Percentiles rank a stretch among this genome's conserved stretches.
These are phyloP conservation scores for Candida labiduridarum DNA, from an alignment of 1,139 yeast species.

Conservation along the genomic window DNA sequence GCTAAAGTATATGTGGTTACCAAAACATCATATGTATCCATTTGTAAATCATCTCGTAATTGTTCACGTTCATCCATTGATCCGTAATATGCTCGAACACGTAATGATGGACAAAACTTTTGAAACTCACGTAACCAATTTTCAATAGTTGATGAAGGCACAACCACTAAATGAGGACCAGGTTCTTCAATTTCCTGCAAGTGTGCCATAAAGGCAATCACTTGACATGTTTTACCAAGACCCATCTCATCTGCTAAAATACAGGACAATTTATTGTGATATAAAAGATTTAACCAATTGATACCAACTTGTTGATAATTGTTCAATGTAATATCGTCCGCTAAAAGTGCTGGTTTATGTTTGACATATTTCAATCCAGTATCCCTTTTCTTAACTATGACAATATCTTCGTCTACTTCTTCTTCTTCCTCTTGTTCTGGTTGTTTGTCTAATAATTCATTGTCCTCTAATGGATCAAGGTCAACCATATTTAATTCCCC, in stretches of 20 bases:
- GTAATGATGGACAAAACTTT: constrained; percentile 80
- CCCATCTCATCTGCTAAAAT: constrained; percentile 99
- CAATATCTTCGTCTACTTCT: constrained; percentile 38
- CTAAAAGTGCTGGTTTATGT: constrained; percentile 68
- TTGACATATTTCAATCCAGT: constrained; percentile 54
- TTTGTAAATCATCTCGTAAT: constrained; percentile 67
- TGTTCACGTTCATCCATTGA: constrained; percentile 83
- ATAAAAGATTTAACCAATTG: constrained; percentile 86
- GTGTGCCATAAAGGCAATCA: constrained; percentile 88
- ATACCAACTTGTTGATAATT: constrained; percentile 94
- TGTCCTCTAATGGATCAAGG: constrained; percentile 33
- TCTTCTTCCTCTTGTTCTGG: constrained; percentile 33
- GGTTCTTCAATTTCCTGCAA: constrained; percentile 84
- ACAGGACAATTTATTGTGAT: constrained; percentile 79
- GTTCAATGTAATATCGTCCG: constrained; percentile 68
- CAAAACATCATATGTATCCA: constrained; percentile 73
- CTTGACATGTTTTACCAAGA: constrained; percentile 94
- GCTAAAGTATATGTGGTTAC: constrained; percentile 95
- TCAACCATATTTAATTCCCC: constrained; percentile 59
- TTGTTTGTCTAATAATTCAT: constrained; percentile 22
- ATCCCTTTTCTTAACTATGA: constrained; percentile 23
- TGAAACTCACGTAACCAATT: constrained; percentile 96
- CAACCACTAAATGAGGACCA: constrained; percentile 93
- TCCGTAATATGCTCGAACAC: constrained; percentile 93
- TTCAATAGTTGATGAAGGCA: constrained; percentile 95